phyloP scores from a whole-genome alignment of 1,284 basidiomycete species.

The Mycosarcoma maydis region DNA sequence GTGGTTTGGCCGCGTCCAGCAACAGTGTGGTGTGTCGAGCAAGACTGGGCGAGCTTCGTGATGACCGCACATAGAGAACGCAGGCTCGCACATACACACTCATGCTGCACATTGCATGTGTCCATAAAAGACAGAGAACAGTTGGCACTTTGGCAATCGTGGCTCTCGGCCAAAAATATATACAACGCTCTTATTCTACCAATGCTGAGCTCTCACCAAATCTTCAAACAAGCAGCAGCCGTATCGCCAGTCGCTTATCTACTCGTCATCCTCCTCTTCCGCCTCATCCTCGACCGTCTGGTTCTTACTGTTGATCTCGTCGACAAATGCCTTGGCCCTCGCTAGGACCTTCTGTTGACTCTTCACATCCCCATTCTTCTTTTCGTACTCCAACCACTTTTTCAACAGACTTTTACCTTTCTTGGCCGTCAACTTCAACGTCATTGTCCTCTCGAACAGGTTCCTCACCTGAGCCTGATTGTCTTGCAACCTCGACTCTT shows the following conservation, averaged over 20 bases:
- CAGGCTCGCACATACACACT: no score
- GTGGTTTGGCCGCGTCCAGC: no score
- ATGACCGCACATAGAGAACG: no score
- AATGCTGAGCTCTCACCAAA: no score
- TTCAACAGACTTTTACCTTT: constrained; percentile 88
- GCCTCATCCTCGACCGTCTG: constrained; percentile 22
- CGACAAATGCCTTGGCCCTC: constrained; percentile 79
- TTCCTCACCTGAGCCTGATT: constrained; percentile 69
- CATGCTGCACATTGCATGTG: no score
- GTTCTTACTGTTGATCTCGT: constrained; percentile 38
- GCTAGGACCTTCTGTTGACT: constrained; percentile 84
- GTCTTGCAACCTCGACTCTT: constrained; percentile 74
- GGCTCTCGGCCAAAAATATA: no score
- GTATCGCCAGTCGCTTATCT: background rate
- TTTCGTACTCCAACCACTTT: constrained; percentile 93
- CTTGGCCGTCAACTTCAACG: constrained; percentile 87
- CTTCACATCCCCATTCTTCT: constrained; percentile 83
- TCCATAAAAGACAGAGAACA: no score
- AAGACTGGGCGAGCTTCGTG: no score
- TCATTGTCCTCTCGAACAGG: constrained; percentile 83
- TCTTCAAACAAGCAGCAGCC: no score
- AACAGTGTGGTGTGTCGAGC: no score
- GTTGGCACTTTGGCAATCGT: no score
- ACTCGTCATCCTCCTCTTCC: constrained; percentile 6
- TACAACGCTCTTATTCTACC: no score